Evolutionary conservation across 108 stramenopile genomes (phyloP), one percentile per base, ranked within the genome.

Genomic region (Skeletonema costatum): DNA sequence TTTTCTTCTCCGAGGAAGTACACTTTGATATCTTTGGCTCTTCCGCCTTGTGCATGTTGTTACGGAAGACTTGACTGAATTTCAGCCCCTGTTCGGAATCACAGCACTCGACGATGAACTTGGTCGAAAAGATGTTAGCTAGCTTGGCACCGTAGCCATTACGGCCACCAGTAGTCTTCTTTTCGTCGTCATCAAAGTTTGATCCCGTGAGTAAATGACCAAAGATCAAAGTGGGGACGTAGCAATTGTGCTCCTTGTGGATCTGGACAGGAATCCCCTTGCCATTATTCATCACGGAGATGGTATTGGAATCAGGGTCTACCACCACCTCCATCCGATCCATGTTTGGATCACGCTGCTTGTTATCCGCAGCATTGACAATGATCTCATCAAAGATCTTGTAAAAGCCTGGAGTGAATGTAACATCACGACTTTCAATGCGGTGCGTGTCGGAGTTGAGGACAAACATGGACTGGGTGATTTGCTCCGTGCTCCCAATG

Each of bases 381-480:
- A 99, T 85, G 77, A 99, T 99, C 86, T 99, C 99, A 78, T 99
- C 99, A 76, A 98, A 99, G 64, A 99, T 99, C 77, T 99, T 99
- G 97, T 83, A 99, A 32, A 99, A 86, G 63, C 98, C 99, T 63
- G 99, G 99, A 3, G 92, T 93, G 82, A 78, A 99, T 5, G 96
- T 98, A 76, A 97, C 84, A 44, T 88, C 78, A 29, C 87, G 78
- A 50, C 86, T 79, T 19, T 93, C 86, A 68, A 99, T 93, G 11
- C 82, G 85, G 14, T 86, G 77, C 13, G 65, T 64, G 4, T 73
- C 77, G 4, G 69, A 68, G 64, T 98, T 84, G 60, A 93, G 89
- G 19, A 99, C 94, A 77, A 95, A 99, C 98, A 99, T 99, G 21
- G 81, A 75, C 76, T 97, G 86, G 42, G 91, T 95, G 53, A 90